A percentile compares a stretch with the other conserved stretches of the same genome.
Evolutionary conservation across 306 rosid species (phyloP).

Genomic region (Boehmeria nivea): DNA sequence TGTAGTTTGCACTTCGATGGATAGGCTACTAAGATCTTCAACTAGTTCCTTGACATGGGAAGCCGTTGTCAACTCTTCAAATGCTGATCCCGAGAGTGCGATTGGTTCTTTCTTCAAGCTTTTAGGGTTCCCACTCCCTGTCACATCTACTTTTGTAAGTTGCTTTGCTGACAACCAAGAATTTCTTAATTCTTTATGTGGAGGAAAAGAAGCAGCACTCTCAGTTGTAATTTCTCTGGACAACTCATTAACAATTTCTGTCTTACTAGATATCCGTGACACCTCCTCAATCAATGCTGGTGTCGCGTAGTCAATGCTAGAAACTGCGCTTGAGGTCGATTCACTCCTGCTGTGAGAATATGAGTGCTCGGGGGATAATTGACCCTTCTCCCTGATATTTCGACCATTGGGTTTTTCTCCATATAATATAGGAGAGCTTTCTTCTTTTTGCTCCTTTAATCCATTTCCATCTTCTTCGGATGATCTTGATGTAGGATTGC

Average conservation of each 20-base stretch:
- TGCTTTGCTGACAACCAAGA: constrained; percentile 37
- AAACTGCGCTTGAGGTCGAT: constrained; percentile 70
- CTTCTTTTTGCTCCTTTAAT: constrained; percentile 45
- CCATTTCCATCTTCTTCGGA: constrained; percentile 46
- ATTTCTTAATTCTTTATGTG: constrained; percentile 31
- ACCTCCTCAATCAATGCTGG: constrained; percentile 43
- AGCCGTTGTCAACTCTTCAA: constrained; percentile 40
- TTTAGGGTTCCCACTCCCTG: constrained; percentile 35
- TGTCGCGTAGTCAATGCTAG: constrained; percentile 53
- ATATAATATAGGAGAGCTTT: constrained; percentile 30
- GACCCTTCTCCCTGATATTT: constrained; percentile 38
- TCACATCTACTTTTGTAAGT: constrained; percentile 27
- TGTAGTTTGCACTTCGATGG: constrained; percentile 46
- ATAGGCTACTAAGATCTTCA: constrained; percentile 62
- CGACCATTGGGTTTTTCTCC: constrained; percentile 38
- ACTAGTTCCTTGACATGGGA: constrained; percentile 61
- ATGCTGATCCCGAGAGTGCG: constrained; percentile 34
- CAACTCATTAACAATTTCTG: constrained; percentile 30
- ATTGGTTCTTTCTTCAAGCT: constrained; percentile 28
- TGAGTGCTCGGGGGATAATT: constrained; percentile 53
- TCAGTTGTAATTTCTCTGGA: constrained; percentile 56
- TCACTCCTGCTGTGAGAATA: constrained; percentile 65
- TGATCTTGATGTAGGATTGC: constrained; percentile 56
- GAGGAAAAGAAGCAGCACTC: constrained; percentile 28
- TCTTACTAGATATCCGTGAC: constrained; percentile 37